Percentiles rank a stretch among this genome's conserved stretches.
Conservation (phyloP, 2,329 filamentous ascomycete species). For the Cyphellophora europaea region DNA sequence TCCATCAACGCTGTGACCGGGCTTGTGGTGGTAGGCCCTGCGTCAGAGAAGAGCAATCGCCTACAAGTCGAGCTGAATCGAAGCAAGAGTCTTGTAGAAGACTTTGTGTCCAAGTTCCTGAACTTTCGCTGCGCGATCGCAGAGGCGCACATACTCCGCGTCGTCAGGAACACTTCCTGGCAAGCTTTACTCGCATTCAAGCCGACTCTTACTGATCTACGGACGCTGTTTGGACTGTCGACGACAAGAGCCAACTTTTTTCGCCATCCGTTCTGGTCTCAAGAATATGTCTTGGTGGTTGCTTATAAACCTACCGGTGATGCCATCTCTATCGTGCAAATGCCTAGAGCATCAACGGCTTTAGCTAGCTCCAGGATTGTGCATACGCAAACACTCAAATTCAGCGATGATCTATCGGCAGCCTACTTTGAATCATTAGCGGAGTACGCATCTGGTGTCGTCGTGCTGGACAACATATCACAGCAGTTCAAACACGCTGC, state of each 20-base stretch:
- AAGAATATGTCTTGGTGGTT: constrained; percentile 63
- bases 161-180: constrained; percentile 19
- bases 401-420: constrained; percentile 4
- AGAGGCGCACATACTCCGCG: too few species aligned
- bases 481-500: too few species aligned
- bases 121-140: constrained; percentile 20
- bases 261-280: constrained; percentile 60
- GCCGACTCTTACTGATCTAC: constrained; percentile 35
- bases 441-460: constrained; percentile 11
- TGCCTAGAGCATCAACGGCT: background rate
- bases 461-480: constrained; percentile 3
- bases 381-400: background rate
- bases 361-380: background rate
- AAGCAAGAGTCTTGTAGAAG: constrained; percentile 31
- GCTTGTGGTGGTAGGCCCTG: constrained; percentile 60
- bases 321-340: constrained; percentile 39
- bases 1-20: constrained; percentile 72
- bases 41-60: constrained; percentile 45
- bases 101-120: constrained; percentile 23
- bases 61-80: constrained; percentile 59
- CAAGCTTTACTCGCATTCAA: constrained; percentile 31
- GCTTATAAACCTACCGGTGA: constrained; percentile 64
- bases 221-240: constrained; percentile 53
- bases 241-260: constrained; percentile 60
- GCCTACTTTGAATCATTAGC: constrained; percentile 15